These are phyloP conservation scores for Talaromyces atroroseus DNA, from an alignment of 2,329 filamentous ascomycete species.

Conservation along the genomic window DNA sequence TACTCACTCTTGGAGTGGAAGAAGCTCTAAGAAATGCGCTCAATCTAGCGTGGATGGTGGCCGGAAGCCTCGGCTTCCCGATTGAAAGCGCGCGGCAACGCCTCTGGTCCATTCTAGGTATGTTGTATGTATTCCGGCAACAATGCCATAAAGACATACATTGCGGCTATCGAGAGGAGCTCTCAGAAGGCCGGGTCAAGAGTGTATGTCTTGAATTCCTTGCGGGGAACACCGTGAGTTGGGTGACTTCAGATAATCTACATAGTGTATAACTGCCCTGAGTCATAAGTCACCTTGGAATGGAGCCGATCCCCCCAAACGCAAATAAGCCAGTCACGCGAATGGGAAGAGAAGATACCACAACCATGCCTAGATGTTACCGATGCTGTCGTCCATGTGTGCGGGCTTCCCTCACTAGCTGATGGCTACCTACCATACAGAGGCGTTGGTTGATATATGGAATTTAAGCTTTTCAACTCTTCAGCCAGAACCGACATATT, in stretches of 20 bases:
- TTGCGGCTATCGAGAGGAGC: slow-evolving; percentile 1
- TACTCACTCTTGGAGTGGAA: background rate
- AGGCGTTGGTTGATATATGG: no score
- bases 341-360: background rate
- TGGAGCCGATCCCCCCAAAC: no score
- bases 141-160: background rate
- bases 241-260: background rate
- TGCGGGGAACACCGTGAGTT: background rate
- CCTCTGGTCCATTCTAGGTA: slow-evolving; percentile 1
- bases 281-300: no score
- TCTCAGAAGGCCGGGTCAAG: background rate
- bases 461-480: no score
- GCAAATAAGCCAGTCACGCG: no score
- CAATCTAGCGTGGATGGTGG: slow-evolving; percentile 9
- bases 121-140: slow-evolving; percentile 7
- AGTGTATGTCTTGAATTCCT: slow-evolving; percentile 3
- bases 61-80: slow-evolving; percentile 1
- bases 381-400: no score
- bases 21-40: slow-evolving; percentile 1
- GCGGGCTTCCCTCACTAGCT: no score
- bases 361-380: background rate
- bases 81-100: slow-evolving; percentile 3
- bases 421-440: no score
- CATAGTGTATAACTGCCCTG: no score
- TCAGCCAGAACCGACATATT: no score